These are phyloP conservation scores for Cladosporium phlei DNA, from an alignment of 2,329 filamentous ascomycete species.

Conservation along the genomic window DNA sequence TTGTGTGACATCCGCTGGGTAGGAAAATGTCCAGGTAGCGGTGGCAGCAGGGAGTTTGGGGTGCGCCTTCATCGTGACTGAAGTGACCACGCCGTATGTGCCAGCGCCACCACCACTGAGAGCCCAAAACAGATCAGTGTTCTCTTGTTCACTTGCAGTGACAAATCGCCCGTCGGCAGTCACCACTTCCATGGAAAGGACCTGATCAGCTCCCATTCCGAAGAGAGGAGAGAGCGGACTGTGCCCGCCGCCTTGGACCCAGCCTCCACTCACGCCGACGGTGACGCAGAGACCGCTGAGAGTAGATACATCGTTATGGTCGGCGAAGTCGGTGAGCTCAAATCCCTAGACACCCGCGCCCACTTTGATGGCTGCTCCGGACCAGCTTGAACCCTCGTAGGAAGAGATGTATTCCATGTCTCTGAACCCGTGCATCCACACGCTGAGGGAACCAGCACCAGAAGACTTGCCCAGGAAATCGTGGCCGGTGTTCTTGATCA, in stretches of 20 bases:
- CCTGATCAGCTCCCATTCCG: conserved; percentile 20
- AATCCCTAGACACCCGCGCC: conserved; percentile 18
- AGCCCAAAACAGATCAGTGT: conserved; percentile 50
- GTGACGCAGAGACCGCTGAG: conserved; percentile 16
- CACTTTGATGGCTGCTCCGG: conserved; percentile 18
- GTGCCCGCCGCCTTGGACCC: conserved; percentile 23
- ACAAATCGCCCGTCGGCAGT: conserved; percentile 41
- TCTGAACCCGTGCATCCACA: conserved; percentile 23
- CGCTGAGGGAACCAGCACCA: conserved; percentile 17
- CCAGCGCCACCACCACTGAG: conserved; percentile 52
- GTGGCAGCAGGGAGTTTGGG: conserved; percentile 14
- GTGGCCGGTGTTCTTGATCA: conserved; percentile 24
- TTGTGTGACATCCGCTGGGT: conserved; percentile 25
- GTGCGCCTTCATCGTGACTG: conserved; percentile 17
- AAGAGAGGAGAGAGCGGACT: conserved; percentile 9
- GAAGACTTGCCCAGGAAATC: conserved; percentile 19
- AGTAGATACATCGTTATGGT: neutral
- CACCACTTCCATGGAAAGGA: conserved; percentile 42
- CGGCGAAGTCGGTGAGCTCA: conserved; percentile 11
- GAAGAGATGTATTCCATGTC: conserved; percentile 14
- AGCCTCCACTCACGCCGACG: conserved; percentile 22
- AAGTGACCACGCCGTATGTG: conserved; percentile 35
- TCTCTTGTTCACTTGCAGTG: conserved; percentile 23
- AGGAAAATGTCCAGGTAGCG: conserved; percentile 15
- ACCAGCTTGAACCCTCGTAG: conserved; percentile 14